phyloP scores from a whole-genome alignment of 139 green algal species.

The Tetradesmus obliquus region DNA sequence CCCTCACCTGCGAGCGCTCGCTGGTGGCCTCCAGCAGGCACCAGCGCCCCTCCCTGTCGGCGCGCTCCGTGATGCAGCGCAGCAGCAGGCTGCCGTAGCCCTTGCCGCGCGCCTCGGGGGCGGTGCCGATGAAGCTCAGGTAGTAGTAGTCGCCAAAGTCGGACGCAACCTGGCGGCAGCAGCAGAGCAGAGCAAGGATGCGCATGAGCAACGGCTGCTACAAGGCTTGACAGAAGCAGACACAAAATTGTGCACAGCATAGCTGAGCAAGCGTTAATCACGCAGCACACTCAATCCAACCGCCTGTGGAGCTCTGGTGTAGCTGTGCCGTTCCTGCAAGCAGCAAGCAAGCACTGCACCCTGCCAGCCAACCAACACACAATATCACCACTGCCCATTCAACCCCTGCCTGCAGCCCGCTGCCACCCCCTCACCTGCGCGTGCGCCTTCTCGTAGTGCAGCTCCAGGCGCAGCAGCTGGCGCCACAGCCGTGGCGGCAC shows the following conservation, averaged over 20 bases:
- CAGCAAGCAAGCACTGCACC: background rate
- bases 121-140: conserved; percentile 49
- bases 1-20: conserved; percentile 8
- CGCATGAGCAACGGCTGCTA: background rate
- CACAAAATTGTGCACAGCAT: background rate
- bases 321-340: background rate
- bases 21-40: conserved; percentile 48
- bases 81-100: conserved; percentile 41
- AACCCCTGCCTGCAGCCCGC: background rate
- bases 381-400: background rate
- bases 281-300: too few species aligned
- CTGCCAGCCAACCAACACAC: too few species aligned
- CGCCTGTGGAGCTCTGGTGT: too few species aligned
- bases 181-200: background rate
- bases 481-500: conserved; percentile 39
- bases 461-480: conserved; percentile 41
- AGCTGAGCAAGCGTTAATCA: background rate
- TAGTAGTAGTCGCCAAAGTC: conserved; percentile 45
- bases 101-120: conserved; percentile 31
- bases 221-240: background rate
- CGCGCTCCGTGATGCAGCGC: conserved; percentile 35
- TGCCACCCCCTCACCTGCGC: background rate
- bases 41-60: conserved; percentile 40
- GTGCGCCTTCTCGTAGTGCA: conserved; percentile 47
- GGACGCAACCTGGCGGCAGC: background rate